Evolutionary conservation across 768 basidiomycete species (phyloP).

Genomic region (Amanita thiersii): DNA sequence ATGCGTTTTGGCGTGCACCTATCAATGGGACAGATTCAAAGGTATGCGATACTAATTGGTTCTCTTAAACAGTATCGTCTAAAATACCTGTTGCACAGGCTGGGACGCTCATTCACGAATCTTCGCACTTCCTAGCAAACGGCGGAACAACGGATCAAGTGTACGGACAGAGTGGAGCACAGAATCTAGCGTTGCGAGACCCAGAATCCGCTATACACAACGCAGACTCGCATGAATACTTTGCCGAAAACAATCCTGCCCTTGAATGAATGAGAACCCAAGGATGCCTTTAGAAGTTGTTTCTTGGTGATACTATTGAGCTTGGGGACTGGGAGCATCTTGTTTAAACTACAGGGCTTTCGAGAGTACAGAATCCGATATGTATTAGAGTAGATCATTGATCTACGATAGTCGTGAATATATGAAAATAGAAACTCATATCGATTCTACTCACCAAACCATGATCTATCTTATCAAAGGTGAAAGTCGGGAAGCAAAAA

Average conservation of each 20-base stretch:
- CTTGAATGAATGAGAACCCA: conserved; percentile 16
- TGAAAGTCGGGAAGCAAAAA: too few species aligned
- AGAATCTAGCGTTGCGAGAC: conserved; percentile 30
- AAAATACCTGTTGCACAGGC: background rate
- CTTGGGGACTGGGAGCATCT: background rate
- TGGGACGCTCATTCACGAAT: conserved; percentile 33
- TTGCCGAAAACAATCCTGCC: conserved; percentile 39
- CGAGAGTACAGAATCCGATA: too few species aligned
- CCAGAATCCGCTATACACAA: conserved; percentile 30
- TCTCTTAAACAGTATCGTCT: background rate
- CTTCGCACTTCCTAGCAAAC: conserved; percentile 36
- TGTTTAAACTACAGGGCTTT: too few species aligned
- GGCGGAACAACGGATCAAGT: conserved; percentile 35
- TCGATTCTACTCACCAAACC: too few species aligned
- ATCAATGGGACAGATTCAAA: conserved; percentile 9
- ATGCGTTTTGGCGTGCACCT: conserved; percentile 6
- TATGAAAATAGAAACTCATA: too few species aligned
- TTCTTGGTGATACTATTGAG: too few species aligned
- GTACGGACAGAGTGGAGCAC: conserved; percentile 35
- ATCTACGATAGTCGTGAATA: too few species aligned
- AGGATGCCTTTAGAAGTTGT: conserved; percentile 3
- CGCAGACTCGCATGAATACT: conserved; percentile 44
- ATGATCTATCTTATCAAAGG: too few species aligned
- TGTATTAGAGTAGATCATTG: too few species aligned
- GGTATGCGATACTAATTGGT: background rate